Evolutionary conservation across 352 stramenopile genomes (phyloP).

Genomic region (Phytophthora nicotianae): DNA sequence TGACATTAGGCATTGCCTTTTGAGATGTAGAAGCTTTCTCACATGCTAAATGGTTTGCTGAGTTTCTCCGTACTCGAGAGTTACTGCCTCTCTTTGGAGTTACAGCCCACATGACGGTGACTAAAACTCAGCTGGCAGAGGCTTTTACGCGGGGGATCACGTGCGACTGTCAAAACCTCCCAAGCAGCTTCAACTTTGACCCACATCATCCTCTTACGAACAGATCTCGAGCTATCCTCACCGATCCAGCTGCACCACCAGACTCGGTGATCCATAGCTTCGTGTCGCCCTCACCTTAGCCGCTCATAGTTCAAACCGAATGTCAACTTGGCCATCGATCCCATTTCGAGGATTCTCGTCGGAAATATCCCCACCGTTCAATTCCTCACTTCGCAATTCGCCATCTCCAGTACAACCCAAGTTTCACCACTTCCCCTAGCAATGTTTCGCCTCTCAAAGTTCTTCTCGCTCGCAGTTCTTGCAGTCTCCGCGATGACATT

Average conservation of each 20-base stretch:
- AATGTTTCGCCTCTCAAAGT: slow-evolving; percentile 10
- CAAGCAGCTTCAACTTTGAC: slow-evolving; percentile 12
- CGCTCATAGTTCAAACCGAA: slow-evolving; percentile 3
- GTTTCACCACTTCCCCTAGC: not conserved
- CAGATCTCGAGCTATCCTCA: slow-evolving; percentile 25
- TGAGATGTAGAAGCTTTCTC: not conserved
- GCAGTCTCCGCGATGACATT: not conserved
- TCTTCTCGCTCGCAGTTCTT: slow-evolving; percentile 21
- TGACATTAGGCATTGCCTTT: no score
- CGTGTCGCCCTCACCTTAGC: not conserved
- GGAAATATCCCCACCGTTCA: slow-evolving; percentile 10
- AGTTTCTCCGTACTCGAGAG: slow-evolving; percentile 5
- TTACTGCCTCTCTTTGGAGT: not conserved
- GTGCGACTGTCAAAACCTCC: not conserved
- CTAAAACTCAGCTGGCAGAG: slow-evolving; percentile 18
- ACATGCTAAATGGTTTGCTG: not conserved
- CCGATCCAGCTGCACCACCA: slow-evolving; percentile 28
- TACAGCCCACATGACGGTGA: slow-evolving; percentile 3
- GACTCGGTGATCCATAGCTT: slow-evolving; percentile 9
- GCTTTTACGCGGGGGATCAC: slow-evolving; percentile 6
- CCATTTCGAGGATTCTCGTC: slow-evolving; percentile 16
- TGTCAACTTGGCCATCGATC: not conserved
- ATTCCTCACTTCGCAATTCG: slow-evolving; percentile 27
- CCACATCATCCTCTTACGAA: slow-evolving; percentile 7
- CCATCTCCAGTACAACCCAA: slow-evolving; percentile 2